Conservation (phyloP, 441 rosid genomes). For the Biscutella laevigata region DNA sequence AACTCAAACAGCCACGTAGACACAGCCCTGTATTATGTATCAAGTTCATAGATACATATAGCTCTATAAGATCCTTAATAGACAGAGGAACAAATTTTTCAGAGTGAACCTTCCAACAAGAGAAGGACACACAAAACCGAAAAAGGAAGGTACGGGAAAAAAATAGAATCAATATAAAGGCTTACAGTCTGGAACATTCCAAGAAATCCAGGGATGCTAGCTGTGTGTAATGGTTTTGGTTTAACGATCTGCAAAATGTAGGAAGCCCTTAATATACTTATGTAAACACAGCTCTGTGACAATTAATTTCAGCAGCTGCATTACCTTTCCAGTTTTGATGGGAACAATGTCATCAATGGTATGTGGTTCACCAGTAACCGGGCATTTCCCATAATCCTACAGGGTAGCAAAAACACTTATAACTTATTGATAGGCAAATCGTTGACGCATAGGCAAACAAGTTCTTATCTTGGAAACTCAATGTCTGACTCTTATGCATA, state of each 20-base stretch:
- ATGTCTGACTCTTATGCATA: background rate
- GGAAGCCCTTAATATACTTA: background rate
- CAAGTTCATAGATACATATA: background rate
- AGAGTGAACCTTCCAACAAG: background rate
- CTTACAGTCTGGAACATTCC: slow-evolving; percentile 91
- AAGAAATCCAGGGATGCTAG: slow-evolving; percentile 94
- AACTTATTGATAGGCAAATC: background rate
- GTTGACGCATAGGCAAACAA: background rate
- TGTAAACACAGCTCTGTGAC: background rate
- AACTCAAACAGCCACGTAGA: background rate
- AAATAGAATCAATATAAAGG: background rate
- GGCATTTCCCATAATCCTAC: slow-evolving; percentile 94
- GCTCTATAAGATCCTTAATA: background rate
- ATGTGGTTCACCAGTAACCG: slow-evolving; percentile 76
- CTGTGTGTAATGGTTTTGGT: slow-evolving; percentile 81
- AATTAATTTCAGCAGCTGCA: background rate
- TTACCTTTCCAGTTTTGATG: slow-evolving; percentile 74
- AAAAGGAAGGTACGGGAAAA: too few relatives aligned
- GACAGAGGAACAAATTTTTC: background rate
- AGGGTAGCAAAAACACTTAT: background rate
- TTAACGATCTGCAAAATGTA: slow-evolving; percentile 58
- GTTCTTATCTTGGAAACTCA: background rate
- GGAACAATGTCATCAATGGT: slow-evolving; percentile 67
- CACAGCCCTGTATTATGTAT: background rate
- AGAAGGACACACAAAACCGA: background rate